Percentiles rank a stretch among this genome's conserved stretches.
phyloP scores from a whole-genome alignment of 306 rosid species.

The Gastrolobium villosum region DNA sequence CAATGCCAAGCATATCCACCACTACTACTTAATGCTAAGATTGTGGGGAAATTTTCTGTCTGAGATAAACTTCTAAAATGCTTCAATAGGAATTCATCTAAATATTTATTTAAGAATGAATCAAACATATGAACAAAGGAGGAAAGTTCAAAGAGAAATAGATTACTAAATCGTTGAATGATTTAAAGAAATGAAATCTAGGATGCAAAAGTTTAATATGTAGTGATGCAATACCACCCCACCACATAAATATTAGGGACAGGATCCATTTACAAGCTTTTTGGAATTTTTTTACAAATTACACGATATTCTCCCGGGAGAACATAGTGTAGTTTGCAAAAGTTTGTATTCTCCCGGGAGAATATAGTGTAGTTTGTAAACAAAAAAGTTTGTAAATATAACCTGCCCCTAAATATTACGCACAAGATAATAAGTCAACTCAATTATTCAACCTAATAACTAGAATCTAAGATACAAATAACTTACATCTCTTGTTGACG shows the following conservation, averaged over 20 bases:
- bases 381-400: too few species aligned
- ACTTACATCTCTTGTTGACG: conserved; percentile 94
- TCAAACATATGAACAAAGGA: not conserved
- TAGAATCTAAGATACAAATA: conserved; percentile 38
- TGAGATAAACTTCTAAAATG: not conserved
- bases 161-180: not conserved
- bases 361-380: too few species aligned
- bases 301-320: too few species aligned
- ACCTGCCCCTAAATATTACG: not conserved
- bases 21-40: too few species aligned
- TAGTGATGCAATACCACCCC: not conserved
- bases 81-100: not conserved
- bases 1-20: too few species aligned
- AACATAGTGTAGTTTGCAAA: too few species aligned
- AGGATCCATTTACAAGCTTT: too few species aligned
- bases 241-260: not conserved
- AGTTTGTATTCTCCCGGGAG: too few species aligned
- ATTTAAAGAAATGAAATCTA: not conserved
- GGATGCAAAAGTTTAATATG: not conserved
- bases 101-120: not conserved
- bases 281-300: too few species aligned
- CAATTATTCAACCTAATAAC: conserved; percentile 8
- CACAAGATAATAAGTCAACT: not conserved
- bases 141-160: not conserved
- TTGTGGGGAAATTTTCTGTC: not conserved